Conservation (phyloP, 306 rosid species). For the Psophocarpus tetragonolobus region DNA sequence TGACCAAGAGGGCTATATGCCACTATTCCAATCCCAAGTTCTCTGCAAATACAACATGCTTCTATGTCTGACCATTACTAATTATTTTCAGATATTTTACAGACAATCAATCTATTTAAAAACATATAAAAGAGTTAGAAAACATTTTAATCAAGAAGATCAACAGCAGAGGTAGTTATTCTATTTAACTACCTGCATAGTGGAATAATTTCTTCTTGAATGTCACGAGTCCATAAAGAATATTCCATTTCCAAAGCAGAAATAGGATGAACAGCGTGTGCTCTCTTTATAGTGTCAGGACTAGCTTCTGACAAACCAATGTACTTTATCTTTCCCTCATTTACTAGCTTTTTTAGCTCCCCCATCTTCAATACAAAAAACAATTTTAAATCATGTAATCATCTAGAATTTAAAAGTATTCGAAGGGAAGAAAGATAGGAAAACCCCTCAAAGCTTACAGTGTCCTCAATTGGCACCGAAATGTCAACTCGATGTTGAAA, state of each 20-base stretch:
- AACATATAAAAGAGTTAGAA: neutral
- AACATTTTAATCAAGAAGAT: neutral
- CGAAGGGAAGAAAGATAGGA: neutral
- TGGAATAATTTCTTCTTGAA: slow-evolving; percentile 65
- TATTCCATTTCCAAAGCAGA: slow-evolving; percentile 77
- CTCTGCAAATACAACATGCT: slow-evolving; percentile 35
- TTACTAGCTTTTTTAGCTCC: slow-evolving; percentile 62
- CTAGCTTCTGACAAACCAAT: slow-evolving; percentile 62
- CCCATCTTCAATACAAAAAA: slow-evolving; percentile 41
- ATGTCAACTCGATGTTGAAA: slow-evolving; percentile 62
- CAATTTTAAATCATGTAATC: slow-evolving; percentile 8
- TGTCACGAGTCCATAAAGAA: slow-evolving; percentile 65
- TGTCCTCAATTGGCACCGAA: slow-evolving; percentile 70
- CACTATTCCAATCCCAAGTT: slow-evolving; percentile 72
- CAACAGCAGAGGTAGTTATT: neutral
- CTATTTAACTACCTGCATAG: slow-evolving; percentile 52
- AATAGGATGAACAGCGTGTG: slow-evolving; percentile 70
- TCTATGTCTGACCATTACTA: neutral
- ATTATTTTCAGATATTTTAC: neutral
- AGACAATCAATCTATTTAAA: neutral
- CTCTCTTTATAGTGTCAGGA: slow-evolving; percentile 62
- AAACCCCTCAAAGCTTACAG: slow-evolving; percentile 47
- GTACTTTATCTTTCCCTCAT: slow-evolving; percentile 65
- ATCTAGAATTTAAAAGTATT: neutral
- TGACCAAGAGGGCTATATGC: slow-evolving; percentile 73